Evolutionary conservation across 768 basidiomycete species (phyloP), one percentile per base, ranked within the genome.

Genomic region (Leccinum uliginosum): DNA sequence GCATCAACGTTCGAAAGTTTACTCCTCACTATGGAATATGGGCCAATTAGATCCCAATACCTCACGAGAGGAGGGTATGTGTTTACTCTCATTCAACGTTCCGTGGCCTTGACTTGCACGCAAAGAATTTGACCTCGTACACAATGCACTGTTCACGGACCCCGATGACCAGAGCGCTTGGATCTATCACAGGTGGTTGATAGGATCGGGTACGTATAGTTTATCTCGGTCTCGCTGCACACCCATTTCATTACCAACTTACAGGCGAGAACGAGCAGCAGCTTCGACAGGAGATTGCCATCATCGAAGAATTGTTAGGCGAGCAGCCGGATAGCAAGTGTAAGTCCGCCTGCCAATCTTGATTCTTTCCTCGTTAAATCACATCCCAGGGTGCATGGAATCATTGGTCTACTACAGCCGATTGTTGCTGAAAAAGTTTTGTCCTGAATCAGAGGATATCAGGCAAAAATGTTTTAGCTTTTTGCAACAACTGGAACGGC

Each of bases 131-230:
- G 92, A 94, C 40, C 78, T 98, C 8, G 86, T 98, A 14, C 82
- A 85, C 64, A 93, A 96, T 66, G 97, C 96, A 1, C 83, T 98
- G 76, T 99, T 94, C 73, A 97, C 95, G 0, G 95, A 98, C 66
- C 97, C 97, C 4, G 84, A 85, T 46, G 96, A 98, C 71, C 96
- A 98, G 71, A 93, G 92, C 58, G 93, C 91, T 1, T 99, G 97
- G 97, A 84, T 99, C 56, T 99, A 98, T 70, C 97, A 98, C 66
- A 84, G 94, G n/a, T 98, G 96, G 94, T 79, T 99, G 3, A 82
- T 98, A 52, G 93, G 92, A 8, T 72, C 81, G 59, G 87, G 94
- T 87, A 65, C 58, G 79, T 19, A 30, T 49, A 40, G 15, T 21
- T 38, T n/a, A 34, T 52, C 35, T 30, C 21, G 11, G 6, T 23